Percentiles rank a stretch among this genome's conserved stretches.
Evolutionary conservation across 768 basidiomycete species (phyloP).

Genomic region (Lactarius vividus): DNA sequence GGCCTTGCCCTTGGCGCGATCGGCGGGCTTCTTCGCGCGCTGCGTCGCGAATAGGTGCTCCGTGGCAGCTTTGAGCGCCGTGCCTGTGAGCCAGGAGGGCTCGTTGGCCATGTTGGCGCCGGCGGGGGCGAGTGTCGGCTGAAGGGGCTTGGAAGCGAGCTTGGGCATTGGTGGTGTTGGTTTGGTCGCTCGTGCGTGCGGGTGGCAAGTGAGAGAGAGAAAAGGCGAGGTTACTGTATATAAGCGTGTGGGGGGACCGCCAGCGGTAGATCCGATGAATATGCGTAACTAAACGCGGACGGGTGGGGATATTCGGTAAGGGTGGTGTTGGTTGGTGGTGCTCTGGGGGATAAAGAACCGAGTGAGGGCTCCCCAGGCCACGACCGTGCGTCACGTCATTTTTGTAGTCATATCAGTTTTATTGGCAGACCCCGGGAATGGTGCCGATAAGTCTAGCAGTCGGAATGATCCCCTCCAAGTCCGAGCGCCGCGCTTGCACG

Average conservation of each 20-base stretch:
- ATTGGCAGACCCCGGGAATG: constrained; percentile 8
- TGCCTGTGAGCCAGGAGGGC: constrained; percentile 13
- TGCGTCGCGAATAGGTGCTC: constrained; percentile 23
- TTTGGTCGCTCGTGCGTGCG: background rate
- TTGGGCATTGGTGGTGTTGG: constrained; percentile 17
- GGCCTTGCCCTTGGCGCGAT: constrained; percentile 26
- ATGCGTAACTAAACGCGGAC: constrained; percentile 8
- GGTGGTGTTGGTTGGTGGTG: background rate
- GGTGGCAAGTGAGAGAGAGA: background rate
- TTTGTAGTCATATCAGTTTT: background rate
- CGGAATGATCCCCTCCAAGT: background rate
- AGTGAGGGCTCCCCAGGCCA: constrained; percentile 3
- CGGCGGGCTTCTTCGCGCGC: constrained; percentile 26
- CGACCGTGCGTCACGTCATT: constrained; percentile 9
- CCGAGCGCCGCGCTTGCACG: constrained; percentile 2
- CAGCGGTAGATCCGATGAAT: constrained; percentile 27
- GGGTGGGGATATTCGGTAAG: background rate
- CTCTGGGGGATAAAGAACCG: background rate
- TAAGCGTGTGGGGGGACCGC: constrained; percentile 11
- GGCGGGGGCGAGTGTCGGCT: background rate
- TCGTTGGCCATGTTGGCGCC: background rate
- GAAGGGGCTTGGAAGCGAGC: constrained; percentile 17
- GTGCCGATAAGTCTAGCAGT: constrained; percentile 14
- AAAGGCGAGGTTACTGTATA: background rate
- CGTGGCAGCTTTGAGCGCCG: constrained; percentile 19